Evolutionary conservation across 495 filamentous ascomycete species (phyloP).

Genomic region (Aspergillus incahuasiensis): DNA sequence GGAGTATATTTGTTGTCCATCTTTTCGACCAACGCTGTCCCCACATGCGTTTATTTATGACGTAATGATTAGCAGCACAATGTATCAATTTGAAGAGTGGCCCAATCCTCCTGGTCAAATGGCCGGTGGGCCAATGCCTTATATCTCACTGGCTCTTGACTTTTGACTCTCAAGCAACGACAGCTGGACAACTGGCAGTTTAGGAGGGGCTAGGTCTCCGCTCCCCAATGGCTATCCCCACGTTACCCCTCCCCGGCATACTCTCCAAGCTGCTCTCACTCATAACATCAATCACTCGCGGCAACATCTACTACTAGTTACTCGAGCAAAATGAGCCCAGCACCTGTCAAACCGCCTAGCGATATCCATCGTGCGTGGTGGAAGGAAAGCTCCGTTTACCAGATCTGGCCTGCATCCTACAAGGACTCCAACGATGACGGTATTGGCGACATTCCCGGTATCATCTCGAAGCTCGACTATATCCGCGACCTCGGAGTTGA

Average conservation of each 20-base stretch:
- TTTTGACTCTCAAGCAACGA: not conserved
- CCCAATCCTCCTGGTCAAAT: not conserved
- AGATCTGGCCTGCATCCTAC: conserved; percentile 66
- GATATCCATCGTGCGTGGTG: conserved; percentile 47
- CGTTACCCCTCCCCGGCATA: conserved; percentile 2
- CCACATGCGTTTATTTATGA: not conserved
- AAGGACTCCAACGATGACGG: conserved; percentile 65
- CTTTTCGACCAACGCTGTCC: too few relatives aligned
- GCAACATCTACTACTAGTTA: not conserved
- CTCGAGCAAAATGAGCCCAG: not conserved
- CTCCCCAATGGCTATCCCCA: not conserved
- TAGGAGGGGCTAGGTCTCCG: not conserved
- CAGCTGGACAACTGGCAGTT: conserved; percentile 1
- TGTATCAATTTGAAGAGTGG: conserved; percentile 1
- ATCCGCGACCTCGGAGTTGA: conserved; percentile 59
- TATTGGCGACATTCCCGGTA: conserved; percentile 62
- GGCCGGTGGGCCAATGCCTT: not conserved
- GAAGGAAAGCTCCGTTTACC: conserved; percentile 59
- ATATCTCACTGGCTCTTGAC: not conserved
- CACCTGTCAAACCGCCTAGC: conserved; percentile 20
- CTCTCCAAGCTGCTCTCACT: not conserved
- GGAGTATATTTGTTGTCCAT: too few relatives aligned
- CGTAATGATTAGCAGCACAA: conserved; percentile 2
- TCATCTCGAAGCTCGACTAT: conserved; percentile 62
- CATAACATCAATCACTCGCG: not conserved